Base-by-base conservation (phyloP, 495 filamentous ascomycete genomes). In the Ascodesmis nigricans region DNA sequence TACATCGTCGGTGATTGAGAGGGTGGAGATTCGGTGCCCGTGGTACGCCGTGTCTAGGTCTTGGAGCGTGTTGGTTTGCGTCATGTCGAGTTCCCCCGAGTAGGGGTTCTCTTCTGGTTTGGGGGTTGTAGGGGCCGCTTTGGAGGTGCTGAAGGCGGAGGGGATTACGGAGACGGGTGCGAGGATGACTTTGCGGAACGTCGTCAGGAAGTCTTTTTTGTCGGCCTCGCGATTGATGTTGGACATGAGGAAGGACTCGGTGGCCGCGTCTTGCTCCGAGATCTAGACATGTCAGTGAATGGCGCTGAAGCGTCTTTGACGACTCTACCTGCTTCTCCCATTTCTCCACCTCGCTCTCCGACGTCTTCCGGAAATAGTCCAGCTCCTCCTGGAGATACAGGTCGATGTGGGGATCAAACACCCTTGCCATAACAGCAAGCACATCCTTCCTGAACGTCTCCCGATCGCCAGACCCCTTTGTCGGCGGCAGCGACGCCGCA, bases 181-280 rank as follows among this genome's bases (percentile, higher is more conserved):
- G 78, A 95, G 91, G 42, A 99, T 79, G 6, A 99, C 87, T 49
- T 99, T 95, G 54, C 81, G 93, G 61, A 99, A 99, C 1, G 82
- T 90, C 11, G 70, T 84, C 43, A 99, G 50, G 47, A 99, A 99
- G 53, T 99, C 90, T 28, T 74, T 71, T 54, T 99, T 99, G 49
- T 87, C 90, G 2, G 78, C 84, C 58, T 92, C 81, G 18, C 90
- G 68, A 41, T 81, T 91, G 49, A 95, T 67, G 48, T 78, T 91
- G 5, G 72, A 77, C 82, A 93, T 92, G 55, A 81, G 79, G 47
- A 90, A 84, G 0, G 79, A 83, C 53, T 95, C 84, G 10, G 76
- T 78, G 3, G 76, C 75, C 21, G 81, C 80, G 30, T 91, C 82
- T 53, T 91, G 77, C 36, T 87, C 87, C 1, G 29, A 31, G 5